Evolutionary conservation across 163 green algal species (phyloP), one percentile per base, ranked within the genome.

Genomic region (Scenedesmus sp.): DNA sequence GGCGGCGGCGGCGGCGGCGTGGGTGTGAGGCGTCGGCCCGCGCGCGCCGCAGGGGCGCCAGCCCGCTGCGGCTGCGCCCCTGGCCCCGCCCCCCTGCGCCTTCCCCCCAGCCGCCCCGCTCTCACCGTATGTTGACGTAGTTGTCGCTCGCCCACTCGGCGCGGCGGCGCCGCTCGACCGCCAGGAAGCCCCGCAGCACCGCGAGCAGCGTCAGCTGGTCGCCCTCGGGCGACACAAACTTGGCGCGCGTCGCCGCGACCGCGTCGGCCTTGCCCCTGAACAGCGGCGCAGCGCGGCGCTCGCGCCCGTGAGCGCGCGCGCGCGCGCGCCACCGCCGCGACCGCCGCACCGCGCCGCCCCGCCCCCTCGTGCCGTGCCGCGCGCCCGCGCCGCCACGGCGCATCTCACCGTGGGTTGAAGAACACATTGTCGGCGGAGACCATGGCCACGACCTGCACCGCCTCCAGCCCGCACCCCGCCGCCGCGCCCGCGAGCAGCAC

Each of bases 201-300:
- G 80, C 77, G 20, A 97, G 89, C 71, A 94, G 71, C 2, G 92
- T 96, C 1, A 95, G 48, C 80, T 97, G 92, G 86, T 98, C 94
- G 14, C 94, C 94, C 22, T 92, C 79, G 0, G 77, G 71, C 13
- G 63, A 70, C 1, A 84, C 29, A 69, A 97, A 98, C 65, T 91
- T 90, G 33, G 83, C 56, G 11, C 89, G 83, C 2, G 89, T 89
- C 26, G 89, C 84, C 0, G 77, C 76, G 18, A 91, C 90, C 65
- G 93, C 88, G 31, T 91, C 83, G 39, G 87, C 78, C 64, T 90
- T 90, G 18, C 86, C 66, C 67, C 89, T 93, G 80, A 39, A 45
- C 14, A 33, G 31, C 20, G 20, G 2, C n/a, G 22, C 54, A 34
- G 17, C 24, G 50, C n/a, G n/a, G n/a, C n/a, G n/a, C n/a, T n/a